Conservation (phyloP, 768 basidiomycete genomes). For the Mycena pura region DNA sequence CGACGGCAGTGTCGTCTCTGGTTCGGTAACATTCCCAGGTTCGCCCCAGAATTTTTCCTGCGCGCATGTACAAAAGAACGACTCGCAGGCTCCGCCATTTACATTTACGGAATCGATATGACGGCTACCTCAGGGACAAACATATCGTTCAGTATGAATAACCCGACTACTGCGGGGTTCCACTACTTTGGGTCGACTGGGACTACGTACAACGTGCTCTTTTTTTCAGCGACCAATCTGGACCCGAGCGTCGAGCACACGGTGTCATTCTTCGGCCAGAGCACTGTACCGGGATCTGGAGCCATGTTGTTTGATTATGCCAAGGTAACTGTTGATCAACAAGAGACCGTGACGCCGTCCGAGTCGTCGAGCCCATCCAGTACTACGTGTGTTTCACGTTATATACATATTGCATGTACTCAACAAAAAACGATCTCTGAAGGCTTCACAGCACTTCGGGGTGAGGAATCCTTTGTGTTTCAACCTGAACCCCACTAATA, state of each 20-base stretch:
- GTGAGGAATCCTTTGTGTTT: conserved; percentile 1
- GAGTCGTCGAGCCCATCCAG: neutral
- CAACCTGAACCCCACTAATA: neutral
- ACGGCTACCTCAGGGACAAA: neutral
- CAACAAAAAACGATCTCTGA: neutral
- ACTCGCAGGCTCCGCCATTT: neutral
- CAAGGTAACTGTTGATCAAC: conserved; percentile 6
- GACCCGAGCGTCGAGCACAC: conserved; percentile 7
- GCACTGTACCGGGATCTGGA: neutral
- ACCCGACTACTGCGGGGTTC: neutral
- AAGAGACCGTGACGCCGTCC: neutral
- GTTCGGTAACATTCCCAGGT: no score
- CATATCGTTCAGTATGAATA: neutral
- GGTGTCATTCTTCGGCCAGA: neutral
- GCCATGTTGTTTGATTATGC: conserved; percentile 16
- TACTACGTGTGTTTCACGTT: conserved; percentile 1
- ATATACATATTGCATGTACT: no score
- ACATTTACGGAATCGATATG: neutral
- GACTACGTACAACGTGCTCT: neutral
- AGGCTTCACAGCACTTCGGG: neutral
- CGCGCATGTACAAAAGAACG: no score
- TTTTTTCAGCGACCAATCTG: conserved; percentile 11
- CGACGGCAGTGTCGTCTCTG: no score
- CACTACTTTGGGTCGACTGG: neutral
- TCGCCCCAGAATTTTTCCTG: no score